Evolutionary conservation across 768 basidiomycete genomes (phyloP).

Genomic region (Tylopilus balloui): DNA sequence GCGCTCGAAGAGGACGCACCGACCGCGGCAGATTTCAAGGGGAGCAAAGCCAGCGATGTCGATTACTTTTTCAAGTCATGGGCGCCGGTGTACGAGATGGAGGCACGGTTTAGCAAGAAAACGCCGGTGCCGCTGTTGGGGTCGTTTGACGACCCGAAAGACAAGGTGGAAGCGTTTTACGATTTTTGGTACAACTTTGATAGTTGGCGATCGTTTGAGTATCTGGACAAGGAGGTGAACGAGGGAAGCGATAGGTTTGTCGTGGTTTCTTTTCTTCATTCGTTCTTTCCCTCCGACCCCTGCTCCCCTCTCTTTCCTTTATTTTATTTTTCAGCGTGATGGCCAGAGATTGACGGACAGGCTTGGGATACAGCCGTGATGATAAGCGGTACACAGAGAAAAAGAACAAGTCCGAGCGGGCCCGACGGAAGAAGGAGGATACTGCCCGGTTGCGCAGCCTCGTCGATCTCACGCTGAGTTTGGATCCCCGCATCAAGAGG

Average conservation of each 20-base stretch:
- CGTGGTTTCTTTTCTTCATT: neutral
- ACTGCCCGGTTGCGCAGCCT: conserved; percentile 81
- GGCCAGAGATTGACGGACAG: conserved; percentile 10
- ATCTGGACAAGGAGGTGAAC: conserved; percentile 96
- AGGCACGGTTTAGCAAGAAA: conserved; percentile 85
- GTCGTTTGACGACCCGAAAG: conserved; percentile 62
- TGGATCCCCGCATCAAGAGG: conserved; percentile 94
- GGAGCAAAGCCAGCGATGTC: conserved; percentile 39
- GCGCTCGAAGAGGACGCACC: conserved; percentile 78
- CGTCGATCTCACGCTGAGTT: conserved; percentile 77
- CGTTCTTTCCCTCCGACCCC: too few species aligned
- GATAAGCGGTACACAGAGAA: conserved; percentile 99
- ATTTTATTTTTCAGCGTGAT: neutral
- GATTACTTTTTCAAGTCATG: conserved; percentile 70
- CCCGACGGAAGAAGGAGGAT: conserved; percentile 95
- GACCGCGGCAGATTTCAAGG: conserved; percentile 54
- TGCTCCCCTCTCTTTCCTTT: too few species aligned
- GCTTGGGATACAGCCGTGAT: conserved; percentile 62
- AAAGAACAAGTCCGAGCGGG: conserved; percentile 98
- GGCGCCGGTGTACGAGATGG: conserved; percentile 81
- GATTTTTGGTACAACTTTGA: conserved; percentile 99
- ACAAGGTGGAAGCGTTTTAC: conserved; percentile 88
- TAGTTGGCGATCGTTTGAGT: conserved; percentile 97
- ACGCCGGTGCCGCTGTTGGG: conserved; percentile 86
- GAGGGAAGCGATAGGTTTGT: conserved; percentile 92